These are phyloP conservation scores for Begonia loranthoides DNA, from an alignment of 306 rosid species.

Conservation along the genomic window DNA sequence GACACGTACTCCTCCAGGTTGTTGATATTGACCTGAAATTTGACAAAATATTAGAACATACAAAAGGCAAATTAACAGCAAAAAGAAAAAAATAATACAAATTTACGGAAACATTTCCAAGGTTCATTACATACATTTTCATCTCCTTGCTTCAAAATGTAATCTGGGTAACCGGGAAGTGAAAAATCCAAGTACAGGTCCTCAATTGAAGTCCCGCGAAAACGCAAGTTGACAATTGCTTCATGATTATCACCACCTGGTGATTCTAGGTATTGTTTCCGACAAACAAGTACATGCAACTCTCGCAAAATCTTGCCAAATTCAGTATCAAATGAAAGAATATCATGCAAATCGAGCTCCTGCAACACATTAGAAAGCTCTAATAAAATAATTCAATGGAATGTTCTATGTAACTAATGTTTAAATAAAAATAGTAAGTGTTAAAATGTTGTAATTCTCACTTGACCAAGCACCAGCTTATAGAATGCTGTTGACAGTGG, in stretches of 20 bases:
- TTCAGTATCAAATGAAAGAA: constrained; percentile 73
- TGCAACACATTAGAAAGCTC: constrained; percentile 14
- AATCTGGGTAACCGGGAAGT: constrained; percentile 90
- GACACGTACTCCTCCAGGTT: constrained; percentile 86
- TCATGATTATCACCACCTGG: constrained; percentile 22
- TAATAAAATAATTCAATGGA: too few relatives aligned
- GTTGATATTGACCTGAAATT: constrained; percentile 69
- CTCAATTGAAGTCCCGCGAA: constrained; percentile 67
- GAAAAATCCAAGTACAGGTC: constrained; percentile 81
- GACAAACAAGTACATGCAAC: constrained; percentile 62
- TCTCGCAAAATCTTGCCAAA: constrained; percentile 89
- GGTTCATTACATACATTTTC: constrained; percentile 42
- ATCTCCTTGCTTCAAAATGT: constrained; percentile 67
- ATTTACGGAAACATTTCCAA: background rate
- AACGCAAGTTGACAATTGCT: constrained; percentile 26
- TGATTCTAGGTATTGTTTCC: constrained; percentile 52
- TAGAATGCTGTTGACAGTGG: constrained; percentile 81
- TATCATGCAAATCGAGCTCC: constrained; percentile 97
- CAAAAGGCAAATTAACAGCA: background rate
- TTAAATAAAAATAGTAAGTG: background rate
- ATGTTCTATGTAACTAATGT: too few relatives aligned
- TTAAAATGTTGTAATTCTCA: constrained; percentile 22
- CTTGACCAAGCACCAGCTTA: constrained; percentile 88
- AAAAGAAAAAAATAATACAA: background rate
- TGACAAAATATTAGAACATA: background rate